Base-by-base conservation (phyloP, 2,329 filamentous ascomycete genomes). In the Colletotrichum lupini region DNA sequence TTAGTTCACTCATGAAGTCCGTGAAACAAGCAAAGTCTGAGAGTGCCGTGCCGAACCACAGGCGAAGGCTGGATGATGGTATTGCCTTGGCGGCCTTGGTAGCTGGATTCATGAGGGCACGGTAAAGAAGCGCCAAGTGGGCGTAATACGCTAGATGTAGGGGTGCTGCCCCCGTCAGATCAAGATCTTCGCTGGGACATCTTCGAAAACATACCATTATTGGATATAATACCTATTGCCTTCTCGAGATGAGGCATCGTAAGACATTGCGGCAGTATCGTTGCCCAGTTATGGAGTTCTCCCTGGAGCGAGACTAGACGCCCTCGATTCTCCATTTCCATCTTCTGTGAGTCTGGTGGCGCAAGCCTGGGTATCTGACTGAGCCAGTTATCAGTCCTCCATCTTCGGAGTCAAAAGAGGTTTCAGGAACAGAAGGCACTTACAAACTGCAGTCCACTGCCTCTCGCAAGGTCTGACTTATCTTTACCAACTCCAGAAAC, bases 41-140 rank as follows among this genome's bases (percentile, higher is more conserved):
- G 2, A 84, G 77, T 2, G 83, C 83, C 0, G 75, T 77, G 4
- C 77, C 67, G 22, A 85, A 79, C 79, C 82, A 83, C 32, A 77
- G 78, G 3, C 81, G 78, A 4, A 84, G 79, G 49, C 79, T 82
- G 0, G 83, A 85, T 2, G 77, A 76, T 0, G 82, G 79, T 1
- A 80, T 81, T 0, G 75, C 75, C 37, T 85, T 86, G 7, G 85
- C 81, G 2, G 78, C 79, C 62, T 82, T 83, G 1, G 83, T 85
- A 1, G 85, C 84, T 5, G 85, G 85, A 16, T 81, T 82, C 83
- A 87, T 86, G 1, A 87, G 78, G 0, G 83, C 85, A 4, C 85
- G 81, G 58, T 83, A 84, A 7, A 85, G 78, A 0, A 87, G 80
- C 1, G 83, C 82, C 59, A 85, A 81, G 3, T 82, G 78, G 30